Evolutionary conservation across 306 rosid species (phyloP), one percentile per base, ranked within the genome.

Genomic region (Begonia loranthoides): DNA sequence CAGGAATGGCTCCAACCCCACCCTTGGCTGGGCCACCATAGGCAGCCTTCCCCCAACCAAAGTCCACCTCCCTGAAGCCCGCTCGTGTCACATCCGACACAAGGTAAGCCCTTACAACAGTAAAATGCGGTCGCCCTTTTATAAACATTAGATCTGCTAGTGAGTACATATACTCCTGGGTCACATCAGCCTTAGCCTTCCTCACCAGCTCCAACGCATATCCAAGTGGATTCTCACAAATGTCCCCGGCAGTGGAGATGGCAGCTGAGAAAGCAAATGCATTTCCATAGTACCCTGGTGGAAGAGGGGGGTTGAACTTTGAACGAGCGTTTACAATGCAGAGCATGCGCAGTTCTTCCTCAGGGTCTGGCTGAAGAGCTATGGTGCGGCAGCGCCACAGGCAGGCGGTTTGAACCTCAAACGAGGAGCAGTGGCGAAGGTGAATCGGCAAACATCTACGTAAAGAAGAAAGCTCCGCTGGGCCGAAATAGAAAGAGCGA

Each of bases 1-100:
- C 61, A 0, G 19, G 51, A 10, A 50, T 10, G 1, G 28, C 2
- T 4, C 60, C 62, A 8, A 19, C 62, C 8, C 59, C 64, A 11
- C 48, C 56, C 15, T 51, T 34, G 3, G 77, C 57, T 0, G 13
- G 39, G 19, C 84, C 93, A 17, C 51, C 67, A 60, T 50, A 72
- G 2, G 54, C 13, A 0, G 76, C 59, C 15, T 49, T 48, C 12
- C 85, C 82, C 82, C 80, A 75, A 1, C 92, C 86, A 34, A 72
- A 78, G 43, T 70, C 40, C 4, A 72, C 19, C 13, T 65, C 53
- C 41, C 9, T 17, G 0, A 50, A 9, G 1, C 47, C 55, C 0
- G 2, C 3, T 13, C 61, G 59, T 1, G 66, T 39, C 1, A 2
- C 1, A 43, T 82, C 69, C 0, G 80, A 72, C 34, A 82, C 72